Conservation (phyloP, 2,329 filamentous ascomycete genomes). For the Hymenoscyphus infarciens region DNA sequence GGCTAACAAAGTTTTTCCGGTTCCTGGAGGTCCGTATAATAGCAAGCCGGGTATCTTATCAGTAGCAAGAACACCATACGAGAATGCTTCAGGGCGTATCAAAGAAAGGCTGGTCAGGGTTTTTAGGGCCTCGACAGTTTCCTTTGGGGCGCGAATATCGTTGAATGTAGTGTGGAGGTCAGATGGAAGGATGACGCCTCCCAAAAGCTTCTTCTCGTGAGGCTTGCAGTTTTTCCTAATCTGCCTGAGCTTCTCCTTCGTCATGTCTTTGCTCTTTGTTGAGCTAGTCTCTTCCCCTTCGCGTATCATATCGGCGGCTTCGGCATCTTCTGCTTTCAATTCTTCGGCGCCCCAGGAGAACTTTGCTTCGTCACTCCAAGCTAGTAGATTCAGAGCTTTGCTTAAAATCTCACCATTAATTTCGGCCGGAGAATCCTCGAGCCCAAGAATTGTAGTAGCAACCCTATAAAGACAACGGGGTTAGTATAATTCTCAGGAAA, state of each 20-base stretch:
- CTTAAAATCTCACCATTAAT: slow-evolving; percentile 37
- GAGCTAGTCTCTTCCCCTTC: slow-evolving; percentile 32
- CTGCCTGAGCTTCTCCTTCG: slow-evolving; percentile 43
- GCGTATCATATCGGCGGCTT: slow-evolving; percentile 30
- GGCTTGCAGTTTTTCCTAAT: slow-evolving; percentile 60
- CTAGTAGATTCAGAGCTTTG: slow-evolving; percentile 41
- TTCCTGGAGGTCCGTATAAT: slow-evolving; percentile 83
- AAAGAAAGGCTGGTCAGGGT: slow-evolving; percentile 86
- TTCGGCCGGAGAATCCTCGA: slow-evolving; percentile 34
- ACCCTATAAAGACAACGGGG: slow-evolving; percentile 39
- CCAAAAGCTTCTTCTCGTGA: slow-evolving; percentile 78
- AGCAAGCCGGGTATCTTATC: slow-evolving; percentile 89
- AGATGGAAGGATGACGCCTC: slow-evolving; percentile 75
- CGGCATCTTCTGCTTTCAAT: slow-evolving; percentile 38
- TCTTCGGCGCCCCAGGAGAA: slow-evolving; percentile 41
- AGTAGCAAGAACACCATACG: slow-evolving; percentile 85
- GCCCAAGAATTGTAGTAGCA: slow-evolving; percentile 46
- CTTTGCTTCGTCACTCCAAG: slow-evolving; percentile 46
- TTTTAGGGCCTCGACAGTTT: slow-evolving; percentile 83
- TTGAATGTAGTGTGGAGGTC: slow-evolving; percentile 84
- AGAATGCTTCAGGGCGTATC: slow-evolving; percentile 87
- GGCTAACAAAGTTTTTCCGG: slow-evolving; percentile 67
- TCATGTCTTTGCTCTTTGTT: slow-evolving; percentile 36
- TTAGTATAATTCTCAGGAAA: background rate
- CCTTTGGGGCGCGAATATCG: slow-evolving; percentile 77